Evolutionary conservation across 1,139 yeast genomes (phyloP).

Genomic region (Saccharomyces hybrid): DNA sequence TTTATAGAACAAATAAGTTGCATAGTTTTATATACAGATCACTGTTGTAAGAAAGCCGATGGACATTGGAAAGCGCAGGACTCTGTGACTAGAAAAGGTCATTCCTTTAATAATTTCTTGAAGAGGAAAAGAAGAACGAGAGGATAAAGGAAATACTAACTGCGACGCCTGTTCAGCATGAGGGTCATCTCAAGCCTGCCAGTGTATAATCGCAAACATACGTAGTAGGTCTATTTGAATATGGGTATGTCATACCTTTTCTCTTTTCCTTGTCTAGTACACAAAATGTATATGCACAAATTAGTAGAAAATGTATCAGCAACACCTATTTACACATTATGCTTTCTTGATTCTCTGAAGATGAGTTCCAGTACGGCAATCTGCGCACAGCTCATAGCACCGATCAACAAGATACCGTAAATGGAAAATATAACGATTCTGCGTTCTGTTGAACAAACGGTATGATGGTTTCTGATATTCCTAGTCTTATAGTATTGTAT

Average conservation of each 20-base stretch:
- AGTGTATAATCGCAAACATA: not conserved
- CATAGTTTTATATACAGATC: not conserved
- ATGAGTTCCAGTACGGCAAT: constrained; percentile 77
- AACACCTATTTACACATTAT: constrained; percentile 46
- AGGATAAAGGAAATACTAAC: too few species aligned
- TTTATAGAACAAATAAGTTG: not conserved
- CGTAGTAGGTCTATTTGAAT: not conserved
- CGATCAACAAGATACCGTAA: constrained; percentile 73
- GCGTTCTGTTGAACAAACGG: constrained; percentile 82
- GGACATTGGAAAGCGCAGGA: not conserved
- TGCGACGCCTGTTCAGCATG: too few species aligned
- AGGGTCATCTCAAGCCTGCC: not conserved
- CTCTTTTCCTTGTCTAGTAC: not conserved
- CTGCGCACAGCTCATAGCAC: constrained; percentile 80
- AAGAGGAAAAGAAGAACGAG: too few species aligned
- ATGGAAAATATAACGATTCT: constrained; percentile 81
- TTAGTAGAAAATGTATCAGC: not conserved
- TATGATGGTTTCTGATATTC: constrained; percentile 83
- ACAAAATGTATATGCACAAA: not conserved
- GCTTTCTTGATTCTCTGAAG: constrained; percentile 79
- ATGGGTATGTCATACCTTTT: constrained; percentile 8
- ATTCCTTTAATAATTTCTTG: too few species aligned
- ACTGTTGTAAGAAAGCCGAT: not conserved
- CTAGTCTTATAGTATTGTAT: constrained; percentile 86
- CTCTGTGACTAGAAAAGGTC: not conserved